Conservation (phyloP, 2,329 filamentous ascomycete species). For the Aspergillus aculeatus region DNA sequence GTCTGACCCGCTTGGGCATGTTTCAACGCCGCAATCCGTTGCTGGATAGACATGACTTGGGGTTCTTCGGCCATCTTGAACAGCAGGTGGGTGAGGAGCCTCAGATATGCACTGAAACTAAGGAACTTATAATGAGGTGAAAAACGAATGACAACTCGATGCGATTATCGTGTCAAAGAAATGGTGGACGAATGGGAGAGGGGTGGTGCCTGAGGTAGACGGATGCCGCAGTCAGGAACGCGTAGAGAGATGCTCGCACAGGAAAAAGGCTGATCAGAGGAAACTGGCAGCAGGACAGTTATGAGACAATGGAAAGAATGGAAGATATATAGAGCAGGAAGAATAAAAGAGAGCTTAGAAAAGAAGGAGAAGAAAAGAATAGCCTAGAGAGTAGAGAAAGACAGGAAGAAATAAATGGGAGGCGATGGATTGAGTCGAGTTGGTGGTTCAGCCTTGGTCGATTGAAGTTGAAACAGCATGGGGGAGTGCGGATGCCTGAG, state of each 20-base stretch:
- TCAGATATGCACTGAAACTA: background rate
- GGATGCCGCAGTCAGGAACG: background rate
- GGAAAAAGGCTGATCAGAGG: no score
- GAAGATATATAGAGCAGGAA: background rate
- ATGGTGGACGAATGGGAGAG: background rate
- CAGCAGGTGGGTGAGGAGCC: background rate
- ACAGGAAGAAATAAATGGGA: background rate
- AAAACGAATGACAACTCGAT: background rate
- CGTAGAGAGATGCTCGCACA: background rate
- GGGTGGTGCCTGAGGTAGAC: background rate
- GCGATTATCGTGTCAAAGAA: background rate
- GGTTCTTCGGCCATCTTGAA: constrained; percentile 42
- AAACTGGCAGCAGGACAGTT: background rate
- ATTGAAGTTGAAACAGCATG: background rate
- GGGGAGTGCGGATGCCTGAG: background rate
- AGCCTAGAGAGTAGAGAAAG: background rate
- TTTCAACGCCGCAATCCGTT: constrained; percentile 48
- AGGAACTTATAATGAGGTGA: background rate
- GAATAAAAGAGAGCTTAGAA: background rate
- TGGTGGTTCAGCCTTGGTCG: background rate
- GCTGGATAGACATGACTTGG: constrained; percentile 45
- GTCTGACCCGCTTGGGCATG: constrained; percentile 41
- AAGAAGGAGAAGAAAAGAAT: background rate
- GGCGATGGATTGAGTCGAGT: background rate
- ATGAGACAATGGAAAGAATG: background rate